Evolutionary conservation across 78 protist species (phyloP).

Genomic region (slime mould (Dictyostelium discoideum)): dicty_2.7 NC_007091.3:841501-842000

Average conservation of each 20-base stretch:
- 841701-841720: background rate
- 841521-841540: background rate
- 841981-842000: constrained; percentile 94
- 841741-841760: background rate
- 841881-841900: constrained; percentile 91
- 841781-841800: constrained; percentile 11
- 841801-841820: constrained; percentile 12
- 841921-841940: constrained; percentile 96
- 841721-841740: background rate
- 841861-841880: constrained; percentile 98
- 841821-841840: constrained; percentile 55
- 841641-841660: too few species aligned
- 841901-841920: constrained; percentile 97
- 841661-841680: background rate
- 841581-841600: background rate
- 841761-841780: background rate
- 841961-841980: constrained; percentile 98
- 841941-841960: constrained; percentile 96
- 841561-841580: background rate
- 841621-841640: background rate
- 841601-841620: background rate
- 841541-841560: background rate
- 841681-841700: background rate
- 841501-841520: too few species aligned
- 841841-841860: constrained; percentile 47